Evolutionary conservation across 352 stramenopile genomes (phyloP), one percentile per base, ranked within the genome.

Genomic region (Pythium dissotocum): DNA sequence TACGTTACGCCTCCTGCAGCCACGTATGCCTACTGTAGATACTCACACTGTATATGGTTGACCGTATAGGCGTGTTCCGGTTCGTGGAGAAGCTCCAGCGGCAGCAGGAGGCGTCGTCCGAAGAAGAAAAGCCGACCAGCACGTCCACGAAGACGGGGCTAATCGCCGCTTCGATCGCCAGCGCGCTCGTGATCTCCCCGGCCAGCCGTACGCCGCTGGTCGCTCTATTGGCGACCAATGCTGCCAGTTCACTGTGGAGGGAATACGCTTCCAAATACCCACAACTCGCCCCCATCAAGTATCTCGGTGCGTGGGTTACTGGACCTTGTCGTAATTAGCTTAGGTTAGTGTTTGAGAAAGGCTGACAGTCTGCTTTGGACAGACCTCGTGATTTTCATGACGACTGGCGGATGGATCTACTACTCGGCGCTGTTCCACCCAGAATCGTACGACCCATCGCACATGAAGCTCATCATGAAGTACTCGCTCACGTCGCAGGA

Each of bases 401-500:
- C 66, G 30, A 72, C 76, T 2, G 70, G 78, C 8, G 83, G 77
- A 2, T 91, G 80, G 82, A 88, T 89, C 69, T 79, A 85, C 63
- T 83, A 78, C 66, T 87, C 83, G 8, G 74, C 63, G 2, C 79
- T 88, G 46, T 87, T 89, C 68, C 69, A 86, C 46, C 83, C 80
- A 2, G 79, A 88, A 10, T 84, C 77, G 55, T 90, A 87, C 65
- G 72, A 84, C 26, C 71, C 70, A 4, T 78, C 78, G 1, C 80
- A 90, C 65, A 69, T 90, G 67, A 67, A 74, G 33, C 76, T 84
- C 53, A 82, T 90, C 59, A 81, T 84, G 63, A 85, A 82, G 69
- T 87, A 88, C 71, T 80, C 82, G 54, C 63, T 88, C 46, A 62
- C 82, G 60, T 72, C 70, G 2, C 71, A 77, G 1, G 33, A 69